Evolutionary conservation across 179 eudicot genomes (phyloP).

Genomic region (Nepenthes alata): DNA sequence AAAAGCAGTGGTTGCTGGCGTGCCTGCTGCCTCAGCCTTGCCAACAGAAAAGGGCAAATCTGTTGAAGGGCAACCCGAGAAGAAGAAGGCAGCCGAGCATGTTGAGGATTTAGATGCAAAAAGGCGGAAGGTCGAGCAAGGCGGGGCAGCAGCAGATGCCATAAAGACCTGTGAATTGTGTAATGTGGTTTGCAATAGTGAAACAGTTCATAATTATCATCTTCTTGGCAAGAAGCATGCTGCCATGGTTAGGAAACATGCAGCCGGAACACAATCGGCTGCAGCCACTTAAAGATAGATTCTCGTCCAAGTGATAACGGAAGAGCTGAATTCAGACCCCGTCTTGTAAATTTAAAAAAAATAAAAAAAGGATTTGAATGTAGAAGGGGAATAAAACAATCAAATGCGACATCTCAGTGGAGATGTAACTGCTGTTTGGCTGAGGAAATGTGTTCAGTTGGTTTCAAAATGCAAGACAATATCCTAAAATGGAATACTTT

Average conservation of each 20-base stretch:
- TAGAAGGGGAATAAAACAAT: no score
- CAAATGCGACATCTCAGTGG: no score
- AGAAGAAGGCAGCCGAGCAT: background rate
- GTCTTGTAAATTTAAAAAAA: no score
- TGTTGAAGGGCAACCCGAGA: conserved; percentile 3
- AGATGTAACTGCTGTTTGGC: no score
- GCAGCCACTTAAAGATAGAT: no score
- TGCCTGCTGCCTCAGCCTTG: background rate
- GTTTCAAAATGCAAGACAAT: no score
- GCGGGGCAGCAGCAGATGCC: conserved; percentile 17
- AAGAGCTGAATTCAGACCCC: no score
- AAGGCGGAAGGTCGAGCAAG: conserved; percentile 20
- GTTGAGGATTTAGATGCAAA: conserved; percentile 22
- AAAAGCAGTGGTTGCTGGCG: background rate
- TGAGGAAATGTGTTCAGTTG: no score
- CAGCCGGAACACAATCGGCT: no score
- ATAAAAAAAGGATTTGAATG: no score
- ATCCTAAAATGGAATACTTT: no score
- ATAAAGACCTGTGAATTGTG: conserved; percentile 20
- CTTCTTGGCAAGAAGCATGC: conserved; percentile 25
- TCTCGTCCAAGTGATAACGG: no score
- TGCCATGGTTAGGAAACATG: conserved; percentile 9
- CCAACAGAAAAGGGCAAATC: background rate
- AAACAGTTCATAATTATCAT: conserved; percentile 21
- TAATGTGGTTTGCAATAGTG: conserved; percentile 37